These are phyloP conservation scores for Medicago arabica DNA, from an alignment of 306 rosid genomes.

Conservation along the genomic window DNA sequence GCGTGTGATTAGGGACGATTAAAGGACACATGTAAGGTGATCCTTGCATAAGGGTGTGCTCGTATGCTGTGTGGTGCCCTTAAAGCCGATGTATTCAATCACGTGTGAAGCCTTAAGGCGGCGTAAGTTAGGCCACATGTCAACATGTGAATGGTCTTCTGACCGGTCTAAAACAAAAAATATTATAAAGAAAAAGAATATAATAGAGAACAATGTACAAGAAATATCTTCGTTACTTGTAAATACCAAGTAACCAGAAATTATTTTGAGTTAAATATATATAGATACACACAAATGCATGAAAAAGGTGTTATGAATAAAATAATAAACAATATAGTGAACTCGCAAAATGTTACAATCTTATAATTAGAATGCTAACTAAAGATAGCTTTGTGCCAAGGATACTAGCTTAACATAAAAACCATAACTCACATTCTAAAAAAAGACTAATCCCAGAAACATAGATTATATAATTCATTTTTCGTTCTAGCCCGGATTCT, in stretches of 20 bases:
- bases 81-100: too few relatives aligned
- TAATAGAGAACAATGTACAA: background rate
- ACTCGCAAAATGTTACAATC: slow-evolving; percentile 31
- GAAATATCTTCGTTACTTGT: background rate
- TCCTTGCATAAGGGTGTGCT: too few relatives aligned
- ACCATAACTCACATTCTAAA: slow-evolving; percentile 39
- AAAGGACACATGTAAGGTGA: too few relatives aligned
- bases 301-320: background rate
- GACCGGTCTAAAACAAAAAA: too few relatives aligned
- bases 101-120: too few relatives aligned
- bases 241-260: slow-evolving; percentile 15
- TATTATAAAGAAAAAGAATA: too few relatives aligned
- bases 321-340: slow-evolving; percentile 22
- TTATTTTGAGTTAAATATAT: slow-evolving; percentile 36
- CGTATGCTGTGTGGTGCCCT: too few relatives aligned
- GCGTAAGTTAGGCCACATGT: too few relatives aligned
- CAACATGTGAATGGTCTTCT: too few relatives aligned
- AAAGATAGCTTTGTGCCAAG: slow-evolving; percentile 35
- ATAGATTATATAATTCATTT: slow-evolving; percentile 19
- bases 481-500: background rate
- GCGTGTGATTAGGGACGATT: too few relatives aligned
- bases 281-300: slow-evolving; percentile 1
- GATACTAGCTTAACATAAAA: slow-evolving; percentile 41
- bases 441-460: slow-evolving; percentile 43
- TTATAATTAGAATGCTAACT: slow-evolving; percentile 13